Conservation (phyloP, 345 rosid genomes). For the Kernera saxatilis region DNA sequence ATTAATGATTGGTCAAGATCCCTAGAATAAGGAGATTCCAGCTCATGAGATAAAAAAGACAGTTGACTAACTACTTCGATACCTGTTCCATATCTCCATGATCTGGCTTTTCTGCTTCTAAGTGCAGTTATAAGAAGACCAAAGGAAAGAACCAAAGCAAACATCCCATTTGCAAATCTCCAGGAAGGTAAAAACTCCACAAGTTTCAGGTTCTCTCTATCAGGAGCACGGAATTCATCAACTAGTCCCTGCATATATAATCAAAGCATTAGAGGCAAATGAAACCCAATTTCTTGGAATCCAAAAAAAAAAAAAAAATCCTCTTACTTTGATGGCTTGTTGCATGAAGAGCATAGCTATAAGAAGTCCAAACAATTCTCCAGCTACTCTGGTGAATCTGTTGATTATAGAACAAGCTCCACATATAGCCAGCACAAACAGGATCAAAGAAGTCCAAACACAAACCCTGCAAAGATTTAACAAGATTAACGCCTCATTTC, state of each 20-base stretch:
- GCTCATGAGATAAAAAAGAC: background rate
- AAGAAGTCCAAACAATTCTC: constrained; percentile 92
- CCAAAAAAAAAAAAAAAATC: background rate
- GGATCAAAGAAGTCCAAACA: constrained; percentile 85
- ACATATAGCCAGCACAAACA: constrained; percentile 66
- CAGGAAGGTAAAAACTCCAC: constrained; percentile 61
- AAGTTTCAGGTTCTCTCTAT: constrained; percentile 48
- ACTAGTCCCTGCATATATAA: constrained; percentile 62
- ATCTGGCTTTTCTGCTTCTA: constrained; percentile 79
- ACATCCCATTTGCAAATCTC: constrained; percentile 98
- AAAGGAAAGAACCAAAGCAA: constrained; percentile 81
- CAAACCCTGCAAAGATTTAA: constrained; percentile 59
- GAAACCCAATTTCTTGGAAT: background rate
- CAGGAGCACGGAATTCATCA: constrained; percentile 77
- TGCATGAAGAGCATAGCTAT: constrained; percentile 98
- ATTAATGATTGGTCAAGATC: constrained; percentile 23
- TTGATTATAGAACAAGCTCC: constrained; percentile 98
- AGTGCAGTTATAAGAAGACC: constrained; percentile 82
- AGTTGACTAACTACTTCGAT: constrained; percentile 14
- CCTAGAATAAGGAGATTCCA: constrained; percentile 31
- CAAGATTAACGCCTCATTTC: background rate
- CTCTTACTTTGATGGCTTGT: constrained; percentile 77
- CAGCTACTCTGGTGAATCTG: constrained; percentile 89
- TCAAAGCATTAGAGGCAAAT: background rate
- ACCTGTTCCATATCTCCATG: constrained; percentile 96